Evolutionary conservation across 257 asterid species (phyloP).

Genomic region (Thymus mandschuricus): DNA sequence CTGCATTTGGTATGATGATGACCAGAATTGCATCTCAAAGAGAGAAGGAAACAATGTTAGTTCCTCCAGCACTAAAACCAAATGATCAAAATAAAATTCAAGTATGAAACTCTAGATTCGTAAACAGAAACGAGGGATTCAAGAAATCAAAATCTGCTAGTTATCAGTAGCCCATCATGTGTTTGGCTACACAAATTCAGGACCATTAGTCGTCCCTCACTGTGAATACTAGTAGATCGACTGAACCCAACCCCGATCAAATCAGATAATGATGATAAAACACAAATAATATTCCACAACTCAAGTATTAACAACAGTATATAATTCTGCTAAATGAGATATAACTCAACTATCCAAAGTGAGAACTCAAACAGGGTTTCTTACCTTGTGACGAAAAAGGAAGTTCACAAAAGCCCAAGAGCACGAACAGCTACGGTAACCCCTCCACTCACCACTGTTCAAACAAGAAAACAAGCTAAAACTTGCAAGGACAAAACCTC

Average conservation of each 20-base stretch:
- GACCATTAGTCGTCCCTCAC: neutral
- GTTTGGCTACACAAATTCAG: neutral
- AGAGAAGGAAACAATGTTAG: conserved; percentile 98
- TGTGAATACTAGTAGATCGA: neutral
- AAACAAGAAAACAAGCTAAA: conserved; percentile 22
- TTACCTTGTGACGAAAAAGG: conserved; percentile 65
- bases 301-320: neutral
- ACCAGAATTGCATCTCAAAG: conserved; percentile 97
- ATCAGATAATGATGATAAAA: neutral
- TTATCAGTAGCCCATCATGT: neutral
- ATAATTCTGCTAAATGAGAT: neutral
- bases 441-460: conserved; percentile 29
- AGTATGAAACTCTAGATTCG: neutral
- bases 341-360: neutral
- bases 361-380: conserved; percentile 52
- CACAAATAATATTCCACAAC: neutral
- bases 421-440: conserved; percentile 17
- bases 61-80: conserved; percentile 51
- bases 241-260: neutral
- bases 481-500: neutral
- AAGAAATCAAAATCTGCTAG: neutral
- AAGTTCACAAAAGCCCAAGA: conserved; percentile 26
- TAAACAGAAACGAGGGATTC: too few relatives aligned
- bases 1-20: conserved; percentile 99
- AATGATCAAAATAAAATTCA: neutral